Evolutionary conservation across 805 yeast species (phyloP).

Genomic region (Cyberlindnera maritima): DNA sequence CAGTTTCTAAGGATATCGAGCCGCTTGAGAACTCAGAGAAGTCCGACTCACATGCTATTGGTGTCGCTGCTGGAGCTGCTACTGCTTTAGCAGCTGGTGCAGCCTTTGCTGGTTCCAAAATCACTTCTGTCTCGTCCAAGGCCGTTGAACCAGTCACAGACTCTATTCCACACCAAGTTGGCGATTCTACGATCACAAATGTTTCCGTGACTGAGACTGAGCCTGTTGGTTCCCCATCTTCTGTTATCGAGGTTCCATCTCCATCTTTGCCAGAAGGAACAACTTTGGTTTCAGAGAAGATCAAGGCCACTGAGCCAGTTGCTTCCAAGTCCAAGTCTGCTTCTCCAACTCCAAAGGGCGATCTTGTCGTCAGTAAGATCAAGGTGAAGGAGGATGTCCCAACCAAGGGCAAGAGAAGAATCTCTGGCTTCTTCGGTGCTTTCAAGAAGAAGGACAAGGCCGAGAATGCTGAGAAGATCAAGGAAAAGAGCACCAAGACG

Average conservation of each 20-base stretch:
- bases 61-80: slow-evolving; percentile 15
- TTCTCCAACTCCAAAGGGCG: background rate
- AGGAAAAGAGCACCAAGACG: background rate
- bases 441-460: slow-evolving; percentile 16
- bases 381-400: slow-evolving; percentile 3
- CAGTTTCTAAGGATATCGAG: background rate
- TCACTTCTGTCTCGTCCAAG: slow-evolving; percentile 13
- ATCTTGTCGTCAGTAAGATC: slow-evolving; percentile 1
- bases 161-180: background rate
- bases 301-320: slow-evolving; percentile 1
- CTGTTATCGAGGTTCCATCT: background rate
- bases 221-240: background rate
- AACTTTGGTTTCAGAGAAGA: background rate
- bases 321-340: background rate
- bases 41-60: slow-evolving; percentile 2
- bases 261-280: slow-evolving; percentile 3
- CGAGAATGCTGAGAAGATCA: background rate
- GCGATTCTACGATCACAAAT: background rate
- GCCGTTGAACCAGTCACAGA: slow-evolving; percentile 1
- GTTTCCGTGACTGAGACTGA: background rate
- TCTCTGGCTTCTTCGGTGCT: slow-evolving; percentile 18
- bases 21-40: background rate
- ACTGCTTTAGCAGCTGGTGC: slow-evolving; percentile 18
- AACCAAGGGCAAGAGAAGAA: slow-evolving; percentile 20
- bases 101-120: slow-evolving; percentile 11